Base-by-base conservation (phyloP, 1,139 yeast species). In the Magnusiomyces paraingens region DNA sequence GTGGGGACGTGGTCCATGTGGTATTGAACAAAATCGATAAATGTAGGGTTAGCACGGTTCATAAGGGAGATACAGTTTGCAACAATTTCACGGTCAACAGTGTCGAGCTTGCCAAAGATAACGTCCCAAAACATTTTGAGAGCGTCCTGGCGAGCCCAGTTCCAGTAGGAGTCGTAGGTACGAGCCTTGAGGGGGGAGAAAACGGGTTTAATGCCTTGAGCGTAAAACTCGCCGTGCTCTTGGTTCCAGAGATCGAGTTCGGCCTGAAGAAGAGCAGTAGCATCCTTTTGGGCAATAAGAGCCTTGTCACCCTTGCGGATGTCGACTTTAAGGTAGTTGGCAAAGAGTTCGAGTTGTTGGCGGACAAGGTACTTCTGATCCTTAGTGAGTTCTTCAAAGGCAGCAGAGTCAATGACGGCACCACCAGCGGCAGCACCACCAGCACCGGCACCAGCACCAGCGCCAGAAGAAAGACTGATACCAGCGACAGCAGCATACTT, bases 141-240 rank as follows among this genome's bases (percentile, higher is more conserved):
- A 58, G 94, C 87, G 70, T 94, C 96, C 76, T 93, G 99, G 74
- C 97, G 87, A 48, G 98, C 97, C 99, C 99, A 93, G 73, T 94
- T 94, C 99, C 99, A 93, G 73, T 91, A 90, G 29, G 98, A 90
- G 73, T 93, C 98, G 71, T 93, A 93, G 53, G 86, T 83, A 77
- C 99, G 87, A 42, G 98, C 95, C 76, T 93, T 93, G 74, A 86
- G 80, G 59, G 94, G 79, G 45, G 96, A 87, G 75, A 93, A 93
- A 10, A 86, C 83, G 50, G 99, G 96, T 62, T 83, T 78, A 65
- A 93, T 86, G 69, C 99, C 98, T 56, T 83, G 80, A 52, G 97
- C 93, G 70, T 91, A 93, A 68, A 84, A 84, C 67, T 93, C 98
- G 62, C 99, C 99, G 67, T 93, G 93, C 74, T 93, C 99, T 59